phyloP scores from a whole-genome alignment of 805 yeast genomes.

The Schizosaccharomyces cryophilus region DNA sequence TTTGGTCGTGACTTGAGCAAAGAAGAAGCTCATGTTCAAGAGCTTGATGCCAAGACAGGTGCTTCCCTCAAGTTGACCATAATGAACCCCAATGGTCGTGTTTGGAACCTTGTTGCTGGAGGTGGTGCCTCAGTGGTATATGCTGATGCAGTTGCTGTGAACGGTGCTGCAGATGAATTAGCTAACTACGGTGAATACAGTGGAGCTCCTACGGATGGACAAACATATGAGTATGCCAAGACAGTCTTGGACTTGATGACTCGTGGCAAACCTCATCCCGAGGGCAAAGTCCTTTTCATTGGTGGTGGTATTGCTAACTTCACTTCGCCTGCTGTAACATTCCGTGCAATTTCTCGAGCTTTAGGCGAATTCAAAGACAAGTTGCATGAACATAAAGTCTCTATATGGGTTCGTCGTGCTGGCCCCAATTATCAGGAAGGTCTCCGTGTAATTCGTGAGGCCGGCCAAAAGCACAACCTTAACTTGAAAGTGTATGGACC shows the following conservation, averaged over 20 bases:
- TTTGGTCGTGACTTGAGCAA: conserved; percentile 22
- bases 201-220: conserved; percentile 24
- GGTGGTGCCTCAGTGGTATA: conserved; percentile 26
- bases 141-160: conserved; percentile 25
- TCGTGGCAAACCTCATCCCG: conserved; percentile 15
- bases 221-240: conserved; percentile 24
- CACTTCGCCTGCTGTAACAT: conserved; percentile 24
- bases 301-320: conserved; percentile 27
- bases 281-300: conserved; percentile 21
- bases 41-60: conserved; percentile 24
- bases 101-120: conserved; percentile 25
- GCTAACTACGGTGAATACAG: conserved; percentile 27
- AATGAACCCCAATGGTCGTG: conserved; percentile 20
- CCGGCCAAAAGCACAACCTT: conserved; percentile 21
- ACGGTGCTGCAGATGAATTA: conserved; percentile 21
- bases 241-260: conserved; percentile 24
- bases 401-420: conserved; percentile 22
- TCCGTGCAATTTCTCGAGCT: conserved; percentile 26
- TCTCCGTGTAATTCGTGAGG: conserved; percentile 19
- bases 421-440: conserved; percentile 29
- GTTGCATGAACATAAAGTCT: conserved; percentile 19
- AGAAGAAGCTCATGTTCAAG: conserved; percentile 25
- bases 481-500: conserved; percentile 27
- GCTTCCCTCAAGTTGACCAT: conserved; percentile 23
- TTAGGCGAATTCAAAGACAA: conserved; percentile 19